Evolutionary conservation across 768 basidiomycete genomes (phyloP), one percentile per base, ranked within the genome.

Genomic region (Podaxis sp.): DNA sequence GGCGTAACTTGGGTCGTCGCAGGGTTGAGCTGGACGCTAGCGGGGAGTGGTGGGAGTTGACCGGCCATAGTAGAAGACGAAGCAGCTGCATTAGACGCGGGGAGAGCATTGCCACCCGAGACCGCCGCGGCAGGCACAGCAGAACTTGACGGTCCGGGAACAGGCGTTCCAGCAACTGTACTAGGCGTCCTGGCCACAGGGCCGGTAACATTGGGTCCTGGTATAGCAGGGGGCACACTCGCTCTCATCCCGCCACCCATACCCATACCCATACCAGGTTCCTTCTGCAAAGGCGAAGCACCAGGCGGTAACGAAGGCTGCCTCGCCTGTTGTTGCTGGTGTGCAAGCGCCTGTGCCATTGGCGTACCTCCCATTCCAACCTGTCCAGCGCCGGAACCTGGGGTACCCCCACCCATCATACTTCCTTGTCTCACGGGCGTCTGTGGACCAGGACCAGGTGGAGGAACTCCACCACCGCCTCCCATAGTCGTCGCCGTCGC

Each of bases 1-100:
- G 82, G 73, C 7, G 84, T 82, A 48, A 92, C 78, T 20, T 79
- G 78, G 7, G 90, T 91, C 20, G 85, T 81, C 36, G 78, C 75
- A 15, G 82, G 83, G 72, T 86, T 85, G 59, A 87, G 78, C 22
- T 73, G 71, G 44, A 80, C 77, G 55, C 75, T 76, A 6, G 81
- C 67, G 13, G 84, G 76, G n/a, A 81, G 76, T 24, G 80, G 79
- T 40, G 73, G 70, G 15, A 67, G 71, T 17, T 59, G 60, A 46
- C 67, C 58, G 22, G 68, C 11, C 48, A 68, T 59, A 26, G 55
- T 56, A 30, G 64, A 12, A 28, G 68, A 48, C 7, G 67, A 58
- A 20, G 64, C 59, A 60, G 13, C 28, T 17, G 57, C 28, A 37
- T 28, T 48, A 36, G 40, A 24, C 44, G 53, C 50, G 4, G 64